Base-by-base conservation (phyloP, 352 stramenopile species). In the Pythium rishiriense region DNA sequence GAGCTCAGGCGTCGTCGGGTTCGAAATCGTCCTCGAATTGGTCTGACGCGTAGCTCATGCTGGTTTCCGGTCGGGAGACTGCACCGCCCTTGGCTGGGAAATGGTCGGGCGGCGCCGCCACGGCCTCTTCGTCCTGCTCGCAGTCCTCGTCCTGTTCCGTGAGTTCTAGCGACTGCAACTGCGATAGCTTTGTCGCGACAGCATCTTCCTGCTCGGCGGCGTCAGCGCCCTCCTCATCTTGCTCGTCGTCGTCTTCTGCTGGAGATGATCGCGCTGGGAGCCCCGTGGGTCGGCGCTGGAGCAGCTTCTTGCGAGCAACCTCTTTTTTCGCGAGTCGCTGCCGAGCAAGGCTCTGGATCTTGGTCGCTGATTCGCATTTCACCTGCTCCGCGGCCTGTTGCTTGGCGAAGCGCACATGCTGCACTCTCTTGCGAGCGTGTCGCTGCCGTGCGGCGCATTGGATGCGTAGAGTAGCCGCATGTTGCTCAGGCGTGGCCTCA, bases 21-120 rank as follows among this genome's bases (percentile, higher is more conserved):
- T 81, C 70, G 66, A 76, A 66, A 24, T 87, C 81, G 31, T 87
- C 72, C 47, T 90, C 81, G 35, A 90, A 90, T 59, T 83, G 70
- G 37, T 90, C 78, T 7, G 75, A 85, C 15, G 68, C 66, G 58
- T 90, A 85, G 53, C 77, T 88, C 76, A 78, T 76, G 66, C 73
- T 75, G 15, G 80, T 90, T 51, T 81, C 76, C 0, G 80, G 80
- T 10, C 80, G 64, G 28, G 24, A 17, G 10, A 19, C 42, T 19
- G 0, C 41, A 11, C 4, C 19, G n/a, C 4, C 41, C 15, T 25
- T 46, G 41, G 17, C 3, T 22, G 41, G 41, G 41, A 46, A 46
- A 25, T 46, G 41, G 41, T 46, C 41, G 4, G 43, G 21, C 21
- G 43, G 28, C 28, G 26, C 46, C 33, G 26, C 47, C 12, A 52